A percentile compares a stretch with the other conserved stretches of the same genome.
Conservation (phyloP, 1,139 yeast genomes). For the Lodderomyces jiufengensis region DNA sequence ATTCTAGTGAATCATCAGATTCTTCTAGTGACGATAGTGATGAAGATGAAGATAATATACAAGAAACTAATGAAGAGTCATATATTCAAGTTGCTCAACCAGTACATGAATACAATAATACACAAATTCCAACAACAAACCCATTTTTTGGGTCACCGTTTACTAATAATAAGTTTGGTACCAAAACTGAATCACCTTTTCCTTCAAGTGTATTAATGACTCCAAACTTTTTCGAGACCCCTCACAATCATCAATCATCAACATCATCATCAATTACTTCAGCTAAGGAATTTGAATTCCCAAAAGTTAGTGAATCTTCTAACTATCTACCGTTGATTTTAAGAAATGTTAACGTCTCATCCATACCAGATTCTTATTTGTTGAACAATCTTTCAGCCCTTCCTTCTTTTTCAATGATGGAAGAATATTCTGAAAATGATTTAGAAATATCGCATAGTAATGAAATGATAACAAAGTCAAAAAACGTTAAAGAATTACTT, state of each 20-base stretch:
- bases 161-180: constrained; percentile 13
- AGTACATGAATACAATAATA: constrained; percentile 7
- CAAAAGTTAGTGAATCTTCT: constrained; percentile 32
- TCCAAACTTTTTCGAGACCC: constrained; percentile 19
- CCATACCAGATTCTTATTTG: constrained; percentile 54
- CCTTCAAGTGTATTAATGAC: constrained; percentile 20
- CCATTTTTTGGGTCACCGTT: constrained; percentile 24
- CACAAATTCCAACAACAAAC: not conserved
- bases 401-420: constrained; percentile 33
- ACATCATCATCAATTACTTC: constrained; percentile 3
- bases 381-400: constrained; percentile 27
- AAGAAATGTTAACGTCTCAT: constrained; percentile 55
- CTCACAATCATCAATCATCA: constrained; percentile 12
- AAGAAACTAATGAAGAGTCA: constrained; percentile 15
- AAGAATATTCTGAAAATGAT: constrained; percentile 31
- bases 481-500: constrained; percentile 32
- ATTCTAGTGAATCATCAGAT: not conserved
- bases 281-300: constrained; percentile 8
- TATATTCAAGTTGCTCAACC: constrained; percentile 24
- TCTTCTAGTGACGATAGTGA: constrained; percentile 32
- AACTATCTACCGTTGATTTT: constrained; percentile 64
- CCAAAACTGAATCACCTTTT: constrained; percentile 31
- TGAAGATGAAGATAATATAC: constrained; percentile 25
- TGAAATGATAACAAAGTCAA: constrained; percentile 29
- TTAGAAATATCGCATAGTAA: constrained; percentile 27